Base-by-base conservation (phyloP, 192 early-diverging fungal species). In the Coemansia sp. region DNA sequence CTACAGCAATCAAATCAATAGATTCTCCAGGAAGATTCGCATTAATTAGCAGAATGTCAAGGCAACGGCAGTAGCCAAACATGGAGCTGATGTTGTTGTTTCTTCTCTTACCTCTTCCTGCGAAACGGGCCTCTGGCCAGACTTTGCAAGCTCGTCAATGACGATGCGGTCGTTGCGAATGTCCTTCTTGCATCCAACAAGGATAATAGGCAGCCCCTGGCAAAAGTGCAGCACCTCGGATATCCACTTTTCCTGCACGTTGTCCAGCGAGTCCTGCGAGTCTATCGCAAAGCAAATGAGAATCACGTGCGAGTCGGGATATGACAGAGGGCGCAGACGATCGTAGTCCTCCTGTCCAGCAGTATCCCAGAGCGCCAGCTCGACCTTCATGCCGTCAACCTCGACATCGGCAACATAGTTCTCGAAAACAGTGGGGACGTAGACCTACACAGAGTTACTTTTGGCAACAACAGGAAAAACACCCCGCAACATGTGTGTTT, bases 341-440 rank as follows among this genome's bases (percentile, higher is more conserved):
- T 98, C 95, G 73, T 96, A 96, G 77, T 98, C 96, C 84, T 98
- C 95, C 69, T 97, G 95, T 89, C 95, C 74, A 59, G 96, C 95
- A 67, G 96, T 98, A 90, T 99, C 97, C 94, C 95, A 99, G 19
- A 98, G 81, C 43, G 92, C 93, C 40, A 99, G 84, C 79, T 96
- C 91, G 14, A 97, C 91, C 46, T 66, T 64, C 43, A 51, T 72
- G 69, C 90, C 92, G 77, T 96, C 91, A 42, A 91, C 88, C 63
- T 91, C 87, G 60, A 99, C 86, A 66, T 97, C 94, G 40, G 90
- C 88, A 53, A 98, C 92, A 67, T 90, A 93, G 85, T 92, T 97
- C 64, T 99, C 96, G 83, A 97, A 98, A 45, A 96, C 92, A 2
- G 96, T 98, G 10, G 96, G 96, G 32, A 92, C 87, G 77, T 94